Conservation (phyloP, 495 filamentous ascomycete genomes). For the Penicillium malachiteum region DNA sequence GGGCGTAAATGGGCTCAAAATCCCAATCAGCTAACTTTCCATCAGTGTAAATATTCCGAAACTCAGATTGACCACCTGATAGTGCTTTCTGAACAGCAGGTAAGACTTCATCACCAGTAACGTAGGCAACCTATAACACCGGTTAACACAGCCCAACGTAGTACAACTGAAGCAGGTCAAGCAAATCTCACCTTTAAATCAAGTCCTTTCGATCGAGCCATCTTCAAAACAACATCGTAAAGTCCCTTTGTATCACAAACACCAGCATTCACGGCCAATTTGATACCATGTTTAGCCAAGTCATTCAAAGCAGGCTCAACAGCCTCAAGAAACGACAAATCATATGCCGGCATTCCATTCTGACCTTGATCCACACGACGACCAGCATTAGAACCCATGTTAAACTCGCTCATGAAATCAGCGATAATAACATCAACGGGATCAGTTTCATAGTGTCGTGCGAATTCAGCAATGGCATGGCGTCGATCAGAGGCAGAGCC, state of each 20-base stretch:
- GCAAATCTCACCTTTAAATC: slow-evolving; percentile 36
- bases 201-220: slow-evolving; percentile 43
- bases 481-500: slow-evolving; percentile 57
- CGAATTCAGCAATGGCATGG: slow-evolving; percentile 54
- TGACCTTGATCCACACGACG: slow-evolving; percentile 35
- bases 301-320: slow-evolving; percentile 51
- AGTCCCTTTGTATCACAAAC: slow-evolving; percentile 51
- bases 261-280: slow-evolving; percentile 59
- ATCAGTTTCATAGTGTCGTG: slow-evolving; percentile 41
- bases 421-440: slow-evolving; percentile 57
- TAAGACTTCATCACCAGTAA: slow-evolving; percentile 54
- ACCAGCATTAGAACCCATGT: slow-evolving; percentile 50
- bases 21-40: slow-evolving; percentile 47
- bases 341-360: slow-evolving; percentile 40
- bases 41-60: slow-evolving; percentile 54
- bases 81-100: slow-evolving; percentile 39
- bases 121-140: slow-evolving; percentile 38
- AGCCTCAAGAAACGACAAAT: slow-evolving; percentile 52
- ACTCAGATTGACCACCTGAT: slow-evolving; percentile 33
- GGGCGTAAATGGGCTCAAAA: slow-evolving; percentile 55
- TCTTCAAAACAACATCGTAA: slow-evolving; percentile 41
- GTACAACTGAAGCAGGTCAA: neutral
- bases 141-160: neutral
- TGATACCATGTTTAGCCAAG: slow-evolving; percentile 52
- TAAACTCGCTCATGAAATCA: slow-evolving; percentile 58